These are phyloP conservation scores for Noccaea bulbosa DNA, from an alignment of 345 rosid genomes.

Conservation along the genomic window DNA sequence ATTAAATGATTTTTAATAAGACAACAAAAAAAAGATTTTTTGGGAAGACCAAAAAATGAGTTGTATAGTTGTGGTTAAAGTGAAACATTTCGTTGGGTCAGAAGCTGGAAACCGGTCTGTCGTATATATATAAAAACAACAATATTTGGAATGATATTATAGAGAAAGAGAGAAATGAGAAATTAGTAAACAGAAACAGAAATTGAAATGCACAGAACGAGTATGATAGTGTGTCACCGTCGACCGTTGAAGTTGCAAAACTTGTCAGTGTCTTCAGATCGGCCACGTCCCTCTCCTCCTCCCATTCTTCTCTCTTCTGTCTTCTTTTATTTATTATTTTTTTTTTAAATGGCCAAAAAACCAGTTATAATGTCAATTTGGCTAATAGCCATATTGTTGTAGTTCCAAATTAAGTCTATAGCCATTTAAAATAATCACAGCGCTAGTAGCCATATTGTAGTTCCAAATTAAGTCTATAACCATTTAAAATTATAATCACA, in stretches of 20 bases:
- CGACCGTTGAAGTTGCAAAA: constrained; percentile 25
- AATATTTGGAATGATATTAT: not conserved
- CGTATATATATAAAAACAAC: not conserved
- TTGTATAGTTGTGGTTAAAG: constrained; percentile 12
- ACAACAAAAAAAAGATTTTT: not conserved
- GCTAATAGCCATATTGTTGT: too few species aligned
- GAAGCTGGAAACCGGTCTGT: constrained; percentile 24
- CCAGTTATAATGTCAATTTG: not conserved
- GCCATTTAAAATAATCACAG: too few species aligned
- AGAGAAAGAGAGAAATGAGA: constrained; percentile 21
- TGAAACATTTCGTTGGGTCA: constrained; percentile 22
- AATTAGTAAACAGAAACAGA: not conserved
- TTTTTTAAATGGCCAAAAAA: not conserved
- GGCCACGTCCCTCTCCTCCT: constrained; percentile 33
- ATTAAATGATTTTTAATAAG: not conserved
- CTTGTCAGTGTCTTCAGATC: constrained; percentile 44
- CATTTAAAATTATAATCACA: too few species aligned
- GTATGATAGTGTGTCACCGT: constrained; percentile 32
- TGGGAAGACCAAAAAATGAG: not conserved
- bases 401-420: too few species aligned
- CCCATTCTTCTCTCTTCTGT: constrained; percentile 34
- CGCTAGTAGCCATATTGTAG: too few species aligned
- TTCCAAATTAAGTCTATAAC: too few species aligned
- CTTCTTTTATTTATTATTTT: not conserved
- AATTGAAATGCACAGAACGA: not conserved